A percentile compares a stretch with the other conserved stretches of the same genome.
These are phyloP conservation scores for Raffaelea ambrosiae DNA, from an alignment of 2,329 filamentous ascomycete genomes.

Conservation along the genomic window DNA sequence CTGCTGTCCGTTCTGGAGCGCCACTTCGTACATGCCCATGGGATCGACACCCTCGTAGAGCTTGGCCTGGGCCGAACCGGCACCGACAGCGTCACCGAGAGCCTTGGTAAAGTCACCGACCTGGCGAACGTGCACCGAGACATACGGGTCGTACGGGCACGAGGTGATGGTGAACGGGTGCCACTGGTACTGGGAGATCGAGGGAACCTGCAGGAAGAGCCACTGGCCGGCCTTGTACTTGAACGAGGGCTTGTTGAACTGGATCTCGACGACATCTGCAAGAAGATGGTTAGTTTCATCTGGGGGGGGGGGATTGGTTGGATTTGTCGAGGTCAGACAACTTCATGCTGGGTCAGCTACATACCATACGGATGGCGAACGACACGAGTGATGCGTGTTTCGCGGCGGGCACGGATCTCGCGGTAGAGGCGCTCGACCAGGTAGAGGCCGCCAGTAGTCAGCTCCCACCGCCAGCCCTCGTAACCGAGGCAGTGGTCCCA, in stretches of 20 bases:
- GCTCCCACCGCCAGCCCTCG: conserved; percentile 94
- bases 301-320: too few relatives aligned
- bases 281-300: too few relatives aligned
- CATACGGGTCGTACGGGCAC: conserved; percentile 89
- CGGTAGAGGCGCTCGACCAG: conserved; percentile 82
- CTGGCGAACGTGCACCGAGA: conserved; percentile 90
- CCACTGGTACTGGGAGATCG: conserved; percentile 86
- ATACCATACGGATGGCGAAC: conserved; percentile 89
- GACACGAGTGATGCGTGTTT: conserved; percentile 86
- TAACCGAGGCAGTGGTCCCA: conserved; percentile 95
- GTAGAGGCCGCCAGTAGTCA: conserved; percentile 78
- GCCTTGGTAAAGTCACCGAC: conserved; percentile 91
- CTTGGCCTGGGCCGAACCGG: conserved; percentile 77
- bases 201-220: conserved; percentile 91
- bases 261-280: conserved; percentile 86
- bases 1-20: conserved; percentile 81
- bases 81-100: conserved; percentile 94
- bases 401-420: conserved; percentile 74
- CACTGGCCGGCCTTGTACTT: conserved; percentile 97
- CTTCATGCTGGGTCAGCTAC: too few relatives aligned
- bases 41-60: conserved; percentile 87
- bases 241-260: conserved; percentile 94
- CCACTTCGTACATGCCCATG: conserved; percentile 96
- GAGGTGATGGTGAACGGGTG: conserved; percentile 99
- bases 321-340: too few relatives aligned